Conservation (phyloP, 169 alveolate genomes). For the Hammondia hammondi region DNA sequence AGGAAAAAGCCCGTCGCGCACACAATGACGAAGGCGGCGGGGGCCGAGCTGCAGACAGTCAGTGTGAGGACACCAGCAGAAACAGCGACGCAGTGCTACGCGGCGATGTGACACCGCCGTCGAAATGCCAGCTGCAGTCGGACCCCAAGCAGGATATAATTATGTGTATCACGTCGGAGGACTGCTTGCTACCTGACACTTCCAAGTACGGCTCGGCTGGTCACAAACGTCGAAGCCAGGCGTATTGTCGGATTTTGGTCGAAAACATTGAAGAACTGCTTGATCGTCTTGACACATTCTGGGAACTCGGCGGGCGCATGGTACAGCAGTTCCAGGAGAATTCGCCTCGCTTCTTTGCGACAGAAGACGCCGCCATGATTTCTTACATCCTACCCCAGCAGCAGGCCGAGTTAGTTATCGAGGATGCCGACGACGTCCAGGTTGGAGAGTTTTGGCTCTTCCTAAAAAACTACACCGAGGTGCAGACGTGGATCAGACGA, state of each 20-base stretch:
- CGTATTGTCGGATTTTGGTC: neutral
- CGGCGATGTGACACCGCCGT: no score
- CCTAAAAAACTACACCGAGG: constrained; percentile 8
- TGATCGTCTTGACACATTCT: neutral
- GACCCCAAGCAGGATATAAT: no score
- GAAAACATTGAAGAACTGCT: neutral
- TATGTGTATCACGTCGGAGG: no score
- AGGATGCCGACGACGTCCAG: constrained; percentile 21
- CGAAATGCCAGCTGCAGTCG: no score
- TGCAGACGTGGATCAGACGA: constrained; percentile 19
- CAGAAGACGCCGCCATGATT: neutral
- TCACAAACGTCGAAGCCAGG: neutral
- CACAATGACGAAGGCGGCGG: neutral
- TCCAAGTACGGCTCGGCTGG: neutral
- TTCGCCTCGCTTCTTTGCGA: neutral
- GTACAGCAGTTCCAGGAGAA: neutral
- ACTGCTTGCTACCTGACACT: neutral
- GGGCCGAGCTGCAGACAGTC: no score
- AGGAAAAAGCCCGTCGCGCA: neutral
- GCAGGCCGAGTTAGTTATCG: neutral
- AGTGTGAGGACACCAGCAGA: no score
- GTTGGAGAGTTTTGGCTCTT: constrained; percentile 14
- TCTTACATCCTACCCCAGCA: neutral
- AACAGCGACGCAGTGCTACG: no score
- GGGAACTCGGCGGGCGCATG: constrained; percentile 36